Base-by-base conservation (phyloP, 306 rosid species). In the Vigna reflexopilosa region DNA sequence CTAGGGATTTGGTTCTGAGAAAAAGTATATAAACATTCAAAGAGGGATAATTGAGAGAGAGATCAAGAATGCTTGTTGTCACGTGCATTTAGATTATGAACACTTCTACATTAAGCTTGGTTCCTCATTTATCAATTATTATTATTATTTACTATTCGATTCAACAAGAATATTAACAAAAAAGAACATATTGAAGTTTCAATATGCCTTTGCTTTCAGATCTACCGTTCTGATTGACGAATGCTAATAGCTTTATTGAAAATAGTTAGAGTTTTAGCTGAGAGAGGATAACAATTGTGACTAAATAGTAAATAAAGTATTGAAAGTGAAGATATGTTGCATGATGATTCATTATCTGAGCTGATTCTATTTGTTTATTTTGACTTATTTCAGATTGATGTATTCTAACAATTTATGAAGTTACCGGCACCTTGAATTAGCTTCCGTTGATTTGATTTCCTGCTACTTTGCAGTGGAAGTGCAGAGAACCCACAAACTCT, bases 401-500 rank as follows among this genome's bases (percentile, higher is more conserved):
- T 77, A 72, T 30, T 63, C 57, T 42, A 0, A 74, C 75, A 61
- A 82, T 76, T 78, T 76, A 32, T 75, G 52, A 72, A 82, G 80
- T 49, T 55, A 64, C 40, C 19, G 73, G 59, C 49, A 77, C 45
- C 24, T 80, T 77, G 80, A 72, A 55, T 81, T 70, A 40, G 79
- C 67, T 83, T 78, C 80, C 75, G 56, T 64, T 16, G 77, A 81
- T 77, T 65, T 82, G 79, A 76, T 67, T 63, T 66, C 68, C 44
- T 75, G 69, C 49, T 73, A 59, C 28, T 64, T 40, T 67, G 49
- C 78, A 15, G 74, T 65, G 51, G 80, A 75, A 79, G 57, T 65
- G 82, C 49, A 26, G 80, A 71, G 34, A 36, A 59, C 57, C 45
- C 2, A 17, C 72, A 40, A 24, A 58, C 76, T 59, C 57, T 10